Evolutionary conservation across 1,284 basidiomycete genomes (phyloP).

Genomic region (Apiotrichum veenhuisii): DNA sequence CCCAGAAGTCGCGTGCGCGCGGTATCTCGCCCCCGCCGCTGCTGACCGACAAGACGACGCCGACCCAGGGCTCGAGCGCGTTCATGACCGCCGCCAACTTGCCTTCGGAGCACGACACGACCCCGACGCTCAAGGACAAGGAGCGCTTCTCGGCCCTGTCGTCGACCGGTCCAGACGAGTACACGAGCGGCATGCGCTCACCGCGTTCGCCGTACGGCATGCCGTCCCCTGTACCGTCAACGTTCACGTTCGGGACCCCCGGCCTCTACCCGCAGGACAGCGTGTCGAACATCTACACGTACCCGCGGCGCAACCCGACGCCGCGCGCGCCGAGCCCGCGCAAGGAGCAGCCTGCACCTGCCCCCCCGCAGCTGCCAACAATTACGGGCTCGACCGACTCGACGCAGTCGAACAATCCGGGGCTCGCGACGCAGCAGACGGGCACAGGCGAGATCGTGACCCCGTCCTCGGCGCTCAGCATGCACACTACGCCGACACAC

Average conservation of each 20-base stretch:
- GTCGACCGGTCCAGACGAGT: background rate
- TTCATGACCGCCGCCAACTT: background rate
- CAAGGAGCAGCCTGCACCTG: background rate
- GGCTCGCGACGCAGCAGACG: background rate
- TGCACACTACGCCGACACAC: background rate
- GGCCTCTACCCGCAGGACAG: constrained; percentile 2
- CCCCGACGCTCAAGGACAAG: background rate
- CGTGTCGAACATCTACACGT: background rate
- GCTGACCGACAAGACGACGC: background rate
- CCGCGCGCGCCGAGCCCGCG: background rate
- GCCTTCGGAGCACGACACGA: background rate
- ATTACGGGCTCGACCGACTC: background rate
- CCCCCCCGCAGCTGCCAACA: background rate
- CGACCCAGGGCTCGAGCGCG: background rate
- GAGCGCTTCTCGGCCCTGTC: background rate
- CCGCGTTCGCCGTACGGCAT: background rate
- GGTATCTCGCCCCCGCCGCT: constrained; percentile 32
- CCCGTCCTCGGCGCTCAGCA: background rate
- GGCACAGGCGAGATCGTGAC: background rate
- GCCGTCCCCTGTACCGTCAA: background rate
- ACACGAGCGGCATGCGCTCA: background rate
- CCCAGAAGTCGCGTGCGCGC: constrained; percentile 7
- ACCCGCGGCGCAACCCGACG: background rate
- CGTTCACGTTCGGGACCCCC: background rate
- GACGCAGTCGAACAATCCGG: background rate